Conservation (phyloP, 1,284 basidiomycete species). For the Irpex sp. region DNA sequence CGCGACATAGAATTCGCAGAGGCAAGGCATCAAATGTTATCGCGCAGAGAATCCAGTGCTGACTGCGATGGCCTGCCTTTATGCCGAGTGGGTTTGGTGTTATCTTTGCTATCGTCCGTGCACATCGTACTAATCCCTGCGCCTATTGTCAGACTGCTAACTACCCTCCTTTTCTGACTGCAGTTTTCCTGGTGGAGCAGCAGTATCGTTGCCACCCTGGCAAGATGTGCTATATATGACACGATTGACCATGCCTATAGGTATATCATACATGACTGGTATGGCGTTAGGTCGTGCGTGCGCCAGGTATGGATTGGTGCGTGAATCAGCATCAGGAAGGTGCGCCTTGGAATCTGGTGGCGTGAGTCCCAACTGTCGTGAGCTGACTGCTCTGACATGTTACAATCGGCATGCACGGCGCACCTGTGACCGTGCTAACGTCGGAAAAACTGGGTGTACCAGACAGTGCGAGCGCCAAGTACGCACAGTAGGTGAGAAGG, state of each 20-base stretch:
- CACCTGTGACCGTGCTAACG: conserved; percentile 54
- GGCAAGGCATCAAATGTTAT: conserved; percentile 22
- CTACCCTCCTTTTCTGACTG: neutral
- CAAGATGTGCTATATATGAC: conserved; percentile 24
- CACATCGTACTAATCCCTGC: conserved; percentile 4
- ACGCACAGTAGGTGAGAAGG: conserved; percentile 75
- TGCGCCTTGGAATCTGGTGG: conserved; percentile 51
- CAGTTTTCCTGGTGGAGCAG: neutral
- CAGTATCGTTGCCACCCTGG: neutral
- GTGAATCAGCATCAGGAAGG: conserved; percentile 32
- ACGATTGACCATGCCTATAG: conserved; percentile 77
- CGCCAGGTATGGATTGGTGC: conserved; percentile 44
- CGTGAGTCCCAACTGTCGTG: conserved; percentile 11
- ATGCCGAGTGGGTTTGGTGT: conserved; percentile 3
- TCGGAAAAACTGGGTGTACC: conserved; percentile 71
- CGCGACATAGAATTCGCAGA: conserved; percentile 18
- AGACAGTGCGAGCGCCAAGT: conserved; percentile 72
- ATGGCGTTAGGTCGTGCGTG: conserved; percentile 43
- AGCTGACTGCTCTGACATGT: conserved; percentile 8
- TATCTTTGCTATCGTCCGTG: conserved; percentile 10
- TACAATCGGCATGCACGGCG: conserved; percentile 12
- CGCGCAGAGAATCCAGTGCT: conserved; percentile 8
- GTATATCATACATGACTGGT: conserved; percentile 76
- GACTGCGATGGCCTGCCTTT: neutral
- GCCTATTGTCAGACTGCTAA: neutral